These are phyloP conservation scores for Cucurbita pepo DNA, from an alignment of 306 rosid species.

Conservation along the genomic window DNA sequence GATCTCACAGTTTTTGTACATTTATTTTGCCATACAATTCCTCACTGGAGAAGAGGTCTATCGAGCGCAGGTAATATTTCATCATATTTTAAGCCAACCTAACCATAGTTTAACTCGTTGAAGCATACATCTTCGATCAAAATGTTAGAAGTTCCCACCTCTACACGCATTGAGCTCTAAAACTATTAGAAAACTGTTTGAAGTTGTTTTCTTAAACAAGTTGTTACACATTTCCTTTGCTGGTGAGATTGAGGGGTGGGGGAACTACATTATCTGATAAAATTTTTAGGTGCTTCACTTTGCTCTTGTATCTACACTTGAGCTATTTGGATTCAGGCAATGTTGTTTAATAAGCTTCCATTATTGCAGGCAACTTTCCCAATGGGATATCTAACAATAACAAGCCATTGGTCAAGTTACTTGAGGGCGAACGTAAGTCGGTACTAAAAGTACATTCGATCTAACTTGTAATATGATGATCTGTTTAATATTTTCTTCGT, in stretches of 20 bases:
- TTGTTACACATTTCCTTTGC: not conserved
- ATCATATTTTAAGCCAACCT: not conserved
- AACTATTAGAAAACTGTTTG: not conserved
- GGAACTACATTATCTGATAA: not conserved
- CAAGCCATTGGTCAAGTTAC: conserved; percentile 37
- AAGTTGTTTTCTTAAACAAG: not conserved
- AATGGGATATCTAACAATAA: conserved; percentile 14
- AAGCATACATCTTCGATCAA: not conserved
- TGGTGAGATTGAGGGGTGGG: not conserved
- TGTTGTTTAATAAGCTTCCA: not conserved
- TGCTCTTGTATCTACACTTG: not conserved
- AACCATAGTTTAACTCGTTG: too few species aligned
- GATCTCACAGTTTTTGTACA: conserved; percentile 12
- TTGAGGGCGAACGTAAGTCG: conserved; percentile 51
- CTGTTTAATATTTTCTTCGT: not conserved
- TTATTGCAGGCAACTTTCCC: conserved; percentile 30
- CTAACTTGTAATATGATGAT: not conserved
- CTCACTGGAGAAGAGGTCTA: conserved; percentile 51
- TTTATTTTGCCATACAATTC: conserved; percentile 57
- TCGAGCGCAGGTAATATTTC: conserved; percentile 57
- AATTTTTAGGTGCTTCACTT: not conserved
- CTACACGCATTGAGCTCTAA: not conserved
- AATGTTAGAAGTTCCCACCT: not conserved
- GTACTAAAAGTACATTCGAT: not conserved
- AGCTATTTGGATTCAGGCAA: not conserved